Base-by-base conservation (phyloP, 441 rosid genomes). In the Populus hybrid region DNA sequence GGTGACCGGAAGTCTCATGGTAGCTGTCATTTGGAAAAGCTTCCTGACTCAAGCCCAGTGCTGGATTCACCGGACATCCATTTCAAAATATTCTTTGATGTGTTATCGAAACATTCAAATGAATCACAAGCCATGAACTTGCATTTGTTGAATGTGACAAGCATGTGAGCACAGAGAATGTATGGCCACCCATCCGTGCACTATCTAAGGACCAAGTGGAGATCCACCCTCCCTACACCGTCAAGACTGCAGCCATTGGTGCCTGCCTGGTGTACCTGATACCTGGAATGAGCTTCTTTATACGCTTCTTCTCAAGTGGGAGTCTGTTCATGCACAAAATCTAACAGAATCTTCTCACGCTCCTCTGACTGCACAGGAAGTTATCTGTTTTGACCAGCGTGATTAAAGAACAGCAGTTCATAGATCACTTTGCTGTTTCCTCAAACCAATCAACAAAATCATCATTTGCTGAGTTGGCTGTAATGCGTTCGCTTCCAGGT, bases 241-340 rank as follows among this genome's bases (percentile, higher is more conserved):
- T 65, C 92, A 90, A 76, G 95, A 91, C 71, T 91, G 95, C 82
- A 90, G 91, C 82, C 92, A 86, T 30, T 87, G 93, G 92, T 91
- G 90, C 85, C 81, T 91, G 78, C 93, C 93, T 9, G 90, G 93
- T 4, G 89, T 90, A 21, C 95, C 95, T 20, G 93, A 91, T 75
- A 77, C 89, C 2, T 91, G 90, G 95, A 90, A 91, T 70, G 91
- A 88, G 82, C 87, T 91, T 69, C 85, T 87, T 64, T 88, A 84
- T 75, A 89, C 91, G 0, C 82, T 86, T 71, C 71, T 86, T 72
- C 88, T 91, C 46, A 85, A 87, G 82, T 40, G 64, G 74, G 88
- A 85, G 75, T 64, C 75, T 0, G n/a, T 34, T 59, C 50, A 40
- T 40, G 8, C 50, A 2, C 61, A 24, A 69, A 78, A 75, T 36